These are phyloP conservation scores for Vinca major DNA, from an alignment of 305 asterid genomes.

Conservation along the genomic window DNA sequence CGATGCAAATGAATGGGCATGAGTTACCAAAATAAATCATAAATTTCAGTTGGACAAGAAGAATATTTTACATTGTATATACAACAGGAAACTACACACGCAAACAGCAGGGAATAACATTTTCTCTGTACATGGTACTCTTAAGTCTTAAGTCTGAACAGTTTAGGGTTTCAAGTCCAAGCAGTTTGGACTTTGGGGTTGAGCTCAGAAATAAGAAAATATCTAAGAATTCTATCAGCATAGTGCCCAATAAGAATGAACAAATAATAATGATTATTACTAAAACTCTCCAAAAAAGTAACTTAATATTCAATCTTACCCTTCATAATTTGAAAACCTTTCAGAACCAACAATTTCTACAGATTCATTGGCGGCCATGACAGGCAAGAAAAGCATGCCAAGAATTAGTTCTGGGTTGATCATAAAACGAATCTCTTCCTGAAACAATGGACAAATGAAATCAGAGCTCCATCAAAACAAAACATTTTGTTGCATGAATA, in stretches of 20 bases:
- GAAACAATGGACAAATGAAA: constrained; percentile 4
- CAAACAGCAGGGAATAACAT: neutral
- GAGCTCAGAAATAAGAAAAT: neutral
- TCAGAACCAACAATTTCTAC: constrained; percentile 80
- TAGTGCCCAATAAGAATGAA: neutral
- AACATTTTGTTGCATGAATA: constrained; percentile 1
- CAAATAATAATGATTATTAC: neutral
- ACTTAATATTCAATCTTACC: constrained; percentile 25
- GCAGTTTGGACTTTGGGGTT: neutral
- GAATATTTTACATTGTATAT: neutral
- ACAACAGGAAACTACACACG: neutral
- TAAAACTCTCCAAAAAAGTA: neutral
- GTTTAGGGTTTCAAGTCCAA: neutral
- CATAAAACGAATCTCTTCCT: constrained; percentile 95
- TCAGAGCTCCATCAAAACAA: neutral
- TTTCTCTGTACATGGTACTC: constrained; percentile 4
- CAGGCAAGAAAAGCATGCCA: constrained; percentile 66
- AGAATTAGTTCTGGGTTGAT: constrained; percentile 73
- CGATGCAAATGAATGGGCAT: neutral
- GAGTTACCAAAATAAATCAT: neutral
- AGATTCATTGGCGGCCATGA: constrained; percentile 80
- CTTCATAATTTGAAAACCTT: constrained; percentile 72
- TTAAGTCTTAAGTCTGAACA: neutral
- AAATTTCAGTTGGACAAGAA: neutral
- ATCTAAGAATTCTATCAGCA: neutral